Percentiles rank a stretch among this genome's conserved stretches.
phyloP scores from a whole-genome alignment of 2,329 filamentous ascomycete genomes.

The Pezizomycotina sp. region DNA sequence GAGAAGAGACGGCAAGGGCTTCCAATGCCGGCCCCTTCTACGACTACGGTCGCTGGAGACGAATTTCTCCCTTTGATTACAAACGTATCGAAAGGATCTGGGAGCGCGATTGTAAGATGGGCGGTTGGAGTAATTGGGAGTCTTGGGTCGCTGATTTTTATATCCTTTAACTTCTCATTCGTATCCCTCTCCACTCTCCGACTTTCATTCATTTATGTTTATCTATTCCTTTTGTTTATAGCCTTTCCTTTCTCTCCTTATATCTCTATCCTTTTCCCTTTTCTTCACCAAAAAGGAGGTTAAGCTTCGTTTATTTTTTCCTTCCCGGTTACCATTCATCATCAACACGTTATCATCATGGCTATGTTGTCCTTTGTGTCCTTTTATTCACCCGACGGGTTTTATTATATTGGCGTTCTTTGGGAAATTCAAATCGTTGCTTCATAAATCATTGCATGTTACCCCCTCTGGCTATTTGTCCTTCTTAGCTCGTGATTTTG shows the following conservation, averaged over 20 bases:
- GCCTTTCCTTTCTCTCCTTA: background rate
- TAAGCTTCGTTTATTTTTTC: constrained; percentile 3
- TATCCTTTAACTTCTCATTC: constrained; percentile 5
- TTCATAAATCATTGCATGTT: no score
- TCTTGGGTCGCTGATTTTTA: constrained; percentile 18
- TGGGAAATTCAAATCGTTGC: no score
- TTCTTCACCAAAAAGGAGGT: constrained; percentile 1
- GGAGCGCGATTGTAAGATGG: constrained; percentile 18
- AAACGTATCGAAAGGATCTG: constrained; percentile 14
- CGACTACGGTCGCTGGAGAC: no score
- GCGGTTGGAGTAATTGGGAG: constrained; percentile 19
- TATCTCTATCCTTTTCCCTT: background rate
- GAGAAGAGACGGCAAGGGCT: no score
- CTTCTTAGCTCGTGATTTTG: no score
- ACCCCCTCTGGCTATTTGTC: no score
- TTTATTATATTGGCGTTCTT: no score
- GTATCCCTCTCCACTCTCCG: constrained; percentile 6
- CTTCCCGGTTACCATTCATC: background rate
- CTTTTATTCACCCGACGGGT: no score
- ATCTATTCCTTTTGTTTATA: background rate
- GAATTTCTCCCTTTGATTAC: no score
- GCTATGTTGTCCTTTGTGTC: no score
- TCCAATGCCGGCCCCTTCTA: no score
- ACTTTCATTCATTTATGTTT: background rate
- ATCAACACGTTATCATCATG: no score